Evolutionary conservation across 805 yeast species (phyloP), one percentile per base, ranked within the genome.

Genomic region (Metschnikowia santaceciliae): DNA sequence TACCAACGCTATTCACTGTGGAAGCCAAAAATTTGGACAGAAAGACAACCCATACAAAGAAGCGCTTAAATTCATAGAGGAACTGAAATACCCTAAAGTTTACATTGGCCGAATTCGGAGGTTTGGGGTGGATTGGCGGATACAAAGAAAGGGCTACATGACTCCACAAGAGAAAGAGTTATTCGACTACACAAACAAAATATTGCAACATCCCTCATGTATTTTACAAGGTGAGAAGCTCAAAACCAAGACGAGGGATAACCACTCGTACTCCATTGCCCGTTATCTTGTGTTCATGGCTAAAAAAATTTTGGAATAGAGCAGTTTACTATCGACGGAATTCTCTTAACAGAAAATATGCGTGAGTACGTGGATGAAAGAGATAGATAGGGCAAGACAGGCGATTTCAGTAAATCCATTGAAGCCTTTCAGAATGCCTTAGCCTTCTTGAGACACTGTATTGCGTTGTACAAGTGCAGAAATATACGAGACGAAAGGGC

Each of bases 231-330:
- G 47, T 8, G 47, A 45, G 10, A n/a, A 26, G 19, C 23, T 26
- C n/a, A 20, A 23, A 15, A 4, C 26, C 11, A 34, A 41, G 13
- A 42, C 51, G 10, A 35, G 20, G 11, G 32, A 42, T 15, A 48
- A 4, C 11, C 44, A 49, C 35, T 22, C 47, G 1, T 49, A 49
- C 30, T 34, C 48, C 19, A 49, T 43, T 15, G 20, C 45, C 7
- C 45, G 44, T 13, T 49, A 43, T 33, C 44, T 49, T 17, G 19
- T 19, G 32, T 49, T 23, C 35, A 38, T 43, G 48, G 47, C 51
- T 15, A 35, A 38, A 5, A 42, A 20, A 14, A 19, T 2, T 11
- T 37, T 35, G 32, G 26, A 8, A 13, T 7, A 30, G 22, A 14
- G 14, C 17, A 38, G 17, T 23, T 44, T 11, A 32, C 32, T 23